These are phyloP conservation scores for Zea mays DNA, from an alignment of 176 grass and related monocot species.

Conservation along the genomic window Zm-B73-REFERENCE-NAM-5.0 NC_050096.1:66762501-66763000, in stretches of 20 bases:
- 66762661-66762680: background rate
- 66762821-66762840: no score
- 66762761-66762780: background rate
- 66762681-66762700: background rate
- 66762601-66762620: background rate
- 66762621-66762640: background rate
- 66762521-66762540: background rate
- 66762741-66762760: background rate
- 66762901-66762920: background rate
- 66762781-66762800: no score
- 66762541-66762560: background rate
- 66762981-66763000: background rate
- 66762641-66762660: background rate
- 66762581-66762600: background rate
- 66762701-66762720: background rate
- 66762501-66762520: background rate
- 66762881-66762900: background rate
- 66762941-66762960: background rate
- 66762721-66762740: background rate
- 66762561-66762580: background rate
- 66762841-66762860: no score
- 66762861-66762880: no score
- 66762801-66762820: no score
- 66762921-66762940: background rate
- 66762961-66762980: background rate